Evolutionary conservation across 2,329 filamentous ascomycete species (phyloP).

Genomic region (Fusarium hainanense): DNA sequence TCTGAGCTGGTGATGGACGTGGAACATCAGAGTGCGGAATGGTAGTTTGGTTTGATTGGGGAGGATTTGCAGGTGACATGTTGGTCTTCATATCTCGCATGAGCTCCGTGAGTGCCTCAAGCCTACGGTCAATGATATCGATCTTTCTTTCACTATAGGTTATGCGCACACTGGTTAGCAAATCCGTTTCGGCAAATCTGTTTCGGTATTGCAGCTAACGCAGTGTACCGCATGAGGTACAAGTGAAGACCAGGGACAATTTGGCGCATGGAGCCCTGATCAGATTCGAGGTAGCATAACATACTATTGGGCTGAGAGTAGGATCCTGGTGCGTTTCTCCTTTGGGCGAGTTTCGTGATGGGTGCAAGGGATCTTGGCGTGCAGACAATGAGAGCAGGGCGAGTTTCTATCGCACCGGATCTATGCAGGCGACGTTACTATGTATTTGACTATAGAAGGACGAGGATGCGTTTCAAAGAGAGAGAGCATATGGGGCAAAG

Average conservation of each 20-base stretch:
- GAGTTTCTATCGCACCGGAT: slow-evolving; percentile 54
- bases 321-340: slow-evolving; percentile 53
- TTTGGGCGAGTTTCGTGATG: slow-evolving; percentile 49
- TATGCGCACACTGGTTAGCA: background rate
- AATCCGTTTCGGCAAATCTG: background rate
- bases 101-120: slow-evolving; percentile 50
- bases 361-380: slow-evolving; percentile 53
- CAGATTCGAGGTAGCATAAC: slow-evolving; percentile 15
- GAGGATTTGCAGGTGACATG: slow-evolving; percentile 25
- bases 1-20: slow-evolving; percentile 27
- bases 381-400: slow-evolving; percentile 52
- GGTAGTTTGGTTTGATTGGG: slow-evolving; percentile 22
- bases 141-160: slow-evolving; percentile 52
- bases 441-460: slow-evolving; percentile 15
- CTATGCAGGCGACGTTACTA: slow-evolving; percentile 31
- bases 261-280: background rate
- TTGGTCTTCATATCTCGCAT: slow-evolving; percentile 50
- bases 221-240: background rate
- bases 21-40: slow-evolving; percentile 25
- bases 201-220: background rate
- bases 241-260: background rate
- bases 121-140: slow-evolving; percentile 52
- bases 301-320: slow-evolving; percentile 54
- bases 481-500: background rate
- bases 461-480: background rate